Evolutionary conservation across 164 flowering plant species (phyloP).

Genomic region (Dillenia turbinata): DNA sequence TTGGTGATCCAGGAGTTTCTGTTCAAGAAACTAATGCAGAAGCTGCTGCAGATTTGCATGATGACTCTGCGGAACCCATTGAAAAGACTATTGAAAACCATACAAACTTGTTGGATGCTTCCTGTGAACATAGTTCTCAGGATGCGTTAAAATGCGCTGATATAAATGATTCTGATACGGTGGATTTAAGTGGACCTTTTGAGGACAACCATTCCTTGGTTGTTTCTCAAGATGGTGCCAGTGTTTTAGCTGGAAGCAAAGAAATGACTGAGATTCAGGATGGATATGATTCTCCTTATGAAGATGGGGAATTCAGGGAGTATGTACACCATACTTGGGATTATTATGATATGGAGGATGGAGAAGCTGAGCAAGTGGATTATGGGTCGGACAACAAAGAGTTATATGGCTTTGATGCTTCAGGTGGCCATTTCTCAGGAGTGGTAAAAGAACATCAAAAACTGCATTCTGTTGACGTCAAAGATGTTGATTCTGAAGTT

Average conservation of each 20-base stretch:
- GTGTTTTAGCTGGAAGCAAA: conserved; percentile 8
- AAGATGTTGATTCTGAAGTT: conserved; percentile 11
- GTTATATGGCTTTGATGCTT: conserved; percentile 20
- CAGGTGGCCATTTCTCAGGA: conserved; percentile 16
- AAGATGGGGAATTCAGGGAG: conserved; percentile 78
- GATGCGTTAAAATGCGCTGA: conserved; percentile 9
- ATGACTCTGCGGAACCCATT: conserved; percentile 8
- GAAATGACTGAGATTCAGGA: conserved; percentile 24
- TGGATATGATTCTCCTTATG: conserved; percentile 67
- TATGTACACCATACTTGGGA: conserved; percentile 37
- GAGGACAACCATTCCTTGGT: conserved; percentile 23
- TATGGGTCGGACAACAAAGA: conserved; percentile 51
- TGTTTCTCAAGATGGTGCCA: conserved; percentile 27
- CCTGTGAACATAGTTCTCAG: conserved; percentile 10
- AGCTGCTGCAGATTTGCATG: conserved; percentile 1
- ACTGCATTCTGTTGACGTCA: conserved; percentile 11
- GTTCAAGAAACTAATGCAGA: conserved; percentile 5
- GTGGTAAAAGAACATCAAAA: conserved; percentile 22
- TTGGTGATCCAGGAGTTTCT: conserved; percentile 5
- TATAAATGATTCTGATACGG: conserved; percentile 9
- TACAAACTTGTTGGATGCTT: conserved; percentile 1
- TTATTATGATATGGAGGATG: conserved; percentile 37
- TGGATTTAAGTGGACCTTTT: conserved; percentile 8
- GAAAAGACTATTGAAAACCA: conserved; percentile 6
- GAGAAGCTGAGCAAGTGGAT: conserved; percentile 53